Percentiles rank a stretch among this genome's conserved stretches.
These are phyloP conservation scores for Boletus rufocinnamomeus DNA, from an alignment of 768 basidiomycete species.

Conservation along the genomic window DNA sequence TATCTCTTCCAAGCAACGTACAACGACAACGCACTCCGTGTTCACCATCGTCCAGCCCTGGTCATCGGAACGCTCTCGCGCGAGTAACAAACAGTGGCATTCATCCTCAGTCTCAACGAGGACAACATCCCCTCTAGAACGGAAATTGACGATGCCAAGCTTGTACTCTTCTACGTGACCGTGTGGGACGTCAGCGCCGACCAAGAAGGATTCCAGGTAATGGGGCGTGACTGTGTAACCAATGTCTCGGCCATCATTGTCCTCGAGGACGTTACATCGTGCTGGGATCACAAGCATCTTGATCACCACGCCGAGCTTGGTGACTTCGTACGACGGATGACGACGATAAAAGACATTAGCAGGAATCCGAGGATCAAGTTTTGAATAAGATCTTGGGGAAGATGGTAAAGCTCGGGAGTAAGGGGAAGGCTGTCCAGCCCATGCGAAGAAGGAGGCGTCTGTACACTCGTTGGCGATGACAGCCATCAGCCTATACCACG, in stretches of 20 bases:
- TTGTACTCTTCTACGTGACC: constrained; percentile 8
- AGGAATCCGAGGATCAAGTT: constrained; percentile 3
- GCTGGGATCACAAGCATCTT: constrained; percentile 11
- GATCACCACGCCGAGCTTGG: constrained; percentile 16
- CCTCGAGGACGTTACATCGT: constrained; percentile 15
- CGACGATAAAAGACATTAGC: neutral
- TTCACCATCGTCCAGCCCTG: constrained; percentile 19
- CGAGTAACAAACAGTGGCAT: constrained; percentile 16
- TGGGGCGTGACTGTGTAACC: constrained; percentile 13
- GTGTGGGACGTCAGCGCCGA: constrained; percentile 5
- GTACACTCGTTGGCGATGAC: constrained; percentile 17
- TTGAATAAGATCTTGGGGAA: constrained; percentile 12
- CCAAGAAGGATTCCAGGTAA: constrained; percentile 8
- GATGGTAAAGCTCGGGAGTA: constrained; percentile 15
- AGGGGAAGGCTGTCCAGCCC: constrained; percentile 16
- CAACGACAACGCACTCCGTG: constrained; percentile 18
- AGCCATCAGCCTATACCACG: constrained; percentile 24
- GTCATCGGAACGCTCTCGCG: constrained; percentile 8
- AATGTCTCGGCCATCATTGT: constrained; percentile 10
- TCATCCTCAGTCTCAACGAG: neutral
- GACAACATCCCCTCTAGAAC: neutral
- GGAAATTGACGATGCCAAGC: constrained; percentile 15
- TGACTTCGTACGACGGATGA: constrained; percentile 14
- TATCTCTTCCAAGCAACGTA: constrained; percentile 11
- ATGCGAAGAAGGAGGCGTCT: constrained; percentile 14